Conservation (phyloP, 2,329 filamentous ascomycete species). For the Thermothelomyces thermophilus region DNA sequence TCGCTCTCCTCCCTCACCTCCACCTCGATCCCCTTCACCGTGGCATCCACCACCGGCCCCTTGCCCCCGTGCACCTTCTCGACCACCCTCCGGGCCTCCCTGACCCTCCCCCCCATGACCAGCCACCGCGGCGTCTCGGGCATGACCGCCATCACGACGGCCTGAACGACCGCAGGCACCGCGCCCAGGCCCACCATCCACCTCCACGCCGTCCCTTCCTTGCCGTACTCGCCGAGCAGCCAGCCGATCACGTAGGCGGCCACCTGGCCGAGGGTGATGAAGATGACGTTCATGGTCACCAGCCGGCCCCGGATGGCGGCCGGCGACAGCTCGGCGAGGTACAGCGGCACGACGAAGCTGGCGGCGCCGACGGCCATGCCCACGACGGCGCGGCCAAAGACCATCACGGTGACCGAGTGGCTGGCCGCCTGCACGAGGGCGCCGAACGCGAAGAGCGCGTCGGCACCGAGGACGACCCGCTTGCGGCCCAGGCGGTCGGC, state of each 20-base stretch:
- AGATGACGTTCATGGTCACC: slow-evolving; percentile 74
- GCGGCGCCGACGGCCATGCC: slow-evolving; percentile 68
- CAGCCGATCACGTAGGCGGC: slow-evolving; percentile 82
- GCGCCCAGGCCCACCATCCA: slow-evolving; percentile 89
- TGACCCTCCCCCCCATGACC: slow-evolving; percentile 58
- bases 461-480: slow-evolving; percentile 56
- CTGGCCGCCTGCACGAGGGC: slow-evolving; percentile 59
- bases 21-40: slow-evolving; percentile 60
- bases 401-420: slow-evolving; percentile 55
- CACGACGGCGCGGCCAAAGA: slow-evolving; percentile 60
- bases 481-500: slow-evolving; percentile 57
- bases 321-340: slow-evolving; percentile 81
- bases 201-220: slow-evolving; percentile 61
- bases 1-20: slow-evolving; percentile 63
- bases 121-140: slow-evolving; percentile 89
- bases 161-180: slow-evolving; percentile 66
- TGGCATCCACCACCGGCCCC: slow-evolving; percentile 36
- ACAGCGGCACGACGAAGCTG: slow-evolving; percentile 77
- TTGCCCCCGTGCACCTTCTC: slow-evolving; percentile 52
- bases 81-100: slow-evolving; percentile 60
- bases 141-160: slow-evolving; percentile 61
- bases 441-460: slow-evolving; percentile 61
- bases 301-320: slow-evolving; percentile 68
- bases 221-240: slow-evolving; percentile 55
- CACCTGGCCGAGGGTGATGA: slow-evolving; percentile 83